Percentiles rank a stretch among this genome's conserved stretches.
phyloP scores from a whole-genome alignment of 1,284 basidiomycete genomes.

The Cutaneotrichosporon dermatis region DNA sequence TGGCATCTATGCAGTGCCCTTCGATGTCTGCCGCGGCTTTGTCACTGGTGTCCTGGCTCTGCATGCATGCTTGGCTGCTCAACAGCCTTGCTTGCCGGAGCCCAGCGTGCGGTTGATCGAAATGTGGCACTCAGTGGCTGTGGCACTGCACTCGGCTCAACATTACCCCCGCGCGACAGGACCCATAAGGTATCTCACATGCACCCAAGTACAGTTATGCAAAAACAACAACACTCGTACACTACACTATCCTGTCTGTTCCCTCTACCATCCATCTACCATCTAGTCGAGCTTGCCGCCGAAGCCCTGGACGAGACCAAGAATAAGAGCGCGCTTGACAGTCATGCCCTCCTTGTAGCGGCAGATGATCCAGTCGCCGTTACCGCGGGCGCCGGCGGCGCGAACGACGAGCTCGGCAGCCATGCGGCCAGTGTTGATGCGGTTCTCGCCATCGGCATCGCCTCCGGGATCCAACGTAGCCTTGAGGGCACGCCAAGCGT shows the following conservation, averaged over 20 bases:
- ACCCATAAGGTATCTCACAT: background rate
- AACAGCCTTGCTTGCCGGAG: too few relatives aligned
- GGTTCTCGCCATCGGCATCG: constrained; percentile 44
- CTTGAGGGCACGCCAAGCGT: constrained; percentile 44
- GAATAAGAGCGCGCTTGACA: constrained; percentile 38
- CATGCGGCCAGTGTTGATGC: constrained; percentile 48
- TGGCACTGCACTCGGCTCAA: too few relatives aligned
- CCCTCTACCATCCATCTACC: background rate
- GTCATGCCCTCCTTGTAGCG: constrained; percentile 45
- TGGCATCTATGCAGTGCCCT: too few relatives aligned
- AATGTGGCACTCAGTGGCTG: too few relatives aligned
- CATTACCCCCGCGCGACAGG: too few relatives aligned
- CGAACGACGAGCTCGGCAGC: constrained; percentile 47
- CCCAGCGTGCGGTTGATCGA: too few relatives aligned
- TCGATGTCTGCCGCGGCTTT: too few relatives aligned
- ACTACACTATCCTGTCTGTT: background rate
- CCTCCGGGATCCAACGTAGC: constrained; percentile 41
- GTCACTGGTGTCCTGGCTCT: too few relatives aligned
- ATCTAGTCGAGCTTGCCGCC: constrained; percentile 41
- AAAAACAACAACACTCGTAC: background rate
- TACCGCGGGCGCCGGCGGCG: constrained; percentile 36
- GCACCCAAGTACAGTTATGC: background rate
- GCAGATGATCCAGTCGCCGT: constrained; percentile 40
- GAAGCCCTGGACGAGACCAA: constrained; percentile 42
- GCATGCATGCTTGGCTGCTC: too few relatives aligned